Conservation (phyloP, 257 asterid genomes). For the Fraxinus quadrangulata region DNA sequence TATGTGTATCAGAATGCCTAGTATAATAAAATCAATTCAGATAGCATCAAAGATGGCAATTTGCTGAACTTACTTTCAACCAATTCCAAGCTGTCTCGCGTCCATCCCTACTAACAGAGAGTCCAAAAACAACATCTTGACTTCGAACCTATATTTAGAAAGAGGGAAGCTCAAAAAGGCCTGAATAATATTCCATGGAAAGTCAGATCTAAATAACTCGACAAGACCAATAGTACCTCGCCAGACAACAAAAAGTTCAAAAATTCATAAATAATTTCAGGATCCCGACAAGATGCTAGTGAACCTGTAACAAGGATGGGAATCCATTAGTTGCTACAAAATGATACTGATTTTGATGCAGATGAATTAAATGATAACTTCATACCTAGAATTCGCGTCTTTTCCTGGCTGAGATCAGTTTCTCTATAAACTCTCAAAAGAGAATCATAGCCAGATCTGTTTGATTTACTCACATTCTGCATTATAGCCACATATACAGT, state of each 20-base stretch:
- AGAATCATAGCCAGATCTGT: constrained; percentile 76
- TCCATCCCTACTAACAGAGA: constrained; percentile 68
- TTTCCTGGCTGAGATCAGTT: constrained; percentile 97
- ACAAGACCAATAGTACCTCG: constrained; percentile 52
- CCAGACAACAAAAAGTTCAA: constrained; percentile 71
- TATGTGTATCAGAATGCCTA: background rate
- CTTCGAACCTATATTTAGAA: constrained; percentile 68
- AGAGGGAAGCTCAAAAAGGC: constrained; percentile 5
- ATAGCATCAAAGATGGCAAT: background rate
- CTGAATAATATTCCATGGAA: constrained; percentile 1
- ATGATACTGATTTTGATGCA: background rate
- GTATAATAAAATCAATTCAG: background rate
- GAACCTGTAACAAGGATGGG: constrained; percentile 51
- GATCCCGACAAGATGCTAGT: constrained; percentile 68
- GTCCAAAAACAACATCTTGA: constrained; percentile 86
- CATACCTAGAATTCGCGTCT: constrained; percentile 79
- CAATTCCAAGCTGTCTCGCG: constrained; percentile 84
- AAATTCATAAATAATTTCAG: constrained; percentile 69
- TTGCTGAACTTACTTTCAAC: constrained; percentile 64
- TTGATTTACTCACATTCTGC: constrained; percentile 59
- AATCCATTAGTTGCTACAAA: constrained; percentile 27
- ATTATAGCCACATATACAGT: constrained; percentile 84
- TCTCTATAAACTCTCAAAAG: constrained; percentile 77
- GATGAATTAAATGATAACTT: constrained; percentile 12
- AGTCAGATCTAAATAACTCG: background rate